Evolutionary conservation across 306 rosid genomes (phyloP).

Genomic region (Begonia peltatifolia): DNA sequence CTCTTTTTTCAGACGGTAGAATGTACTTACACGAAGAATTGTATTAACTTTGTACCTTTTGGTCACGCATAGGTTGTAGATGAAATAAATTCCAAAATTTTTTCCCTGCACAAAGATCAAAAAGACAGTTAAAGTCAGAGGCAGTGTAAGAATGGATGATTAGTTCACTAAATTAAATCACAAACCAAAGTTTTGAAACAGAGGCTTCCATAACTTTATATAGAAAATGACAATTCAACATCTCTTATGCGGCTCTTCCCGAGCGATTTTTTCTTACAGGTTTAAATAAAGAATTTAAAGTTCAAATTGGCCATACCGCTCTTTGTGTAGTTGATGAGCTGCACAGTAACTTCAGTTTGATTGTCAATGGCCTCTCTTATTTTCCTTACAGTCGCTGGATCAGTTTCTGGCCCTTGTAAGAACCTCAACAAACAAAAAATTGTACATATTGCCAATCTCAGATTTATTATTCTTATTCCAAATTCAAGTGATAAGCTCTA

Average conservation of each 20-base stretch:
- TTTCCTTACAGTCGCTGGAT: slow-evolving; percentile 74
- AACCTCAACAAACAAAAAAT: slow-evolving; percentile 39
- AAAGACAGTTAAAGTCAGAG: no score
- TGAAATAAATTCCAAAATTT: slow-evolving; percentile 97
- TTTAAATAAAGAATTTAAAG: no score
- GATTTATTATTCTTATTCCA: neutral
- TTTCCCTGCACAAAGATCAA: slow-evolving; percentile 44
- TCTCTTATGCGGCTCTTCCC: no score
- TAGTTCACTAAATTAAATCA: neutral
- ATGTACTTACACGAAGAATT: neutral
- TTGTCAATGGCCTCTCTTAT: slow-evolving; percentile 84
- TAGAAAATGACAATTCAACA: no score
- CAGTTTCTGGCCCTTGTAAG: slow-evolving; percentile 97
- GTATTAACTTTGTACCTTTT: slow-evolving; percentile 40
- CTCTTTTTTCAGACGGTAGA: neutral
- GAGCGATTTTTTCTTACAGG: no score
- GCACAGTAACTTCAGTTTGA: slow-evolving; percentile 88
- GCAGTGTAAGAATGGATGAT: no score
- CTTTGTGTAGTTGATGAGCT: slow-evolving; percentile 82
- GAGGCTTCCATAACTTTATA: no score
- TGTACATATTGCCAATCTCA: neutral
- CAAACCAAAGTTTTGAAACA: slow-evolving; percentile 2
- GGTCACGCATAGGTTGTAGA: slow-evolving; percentile 99
- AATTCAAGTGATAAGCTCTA: neutral
- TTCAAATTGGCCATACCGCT: slow-evolving; percentile 31